Base-by-base conservation (phyloP, 2,329 filamentous ascomycete genomes). In the Ustilaginoidea virens region DNA sequence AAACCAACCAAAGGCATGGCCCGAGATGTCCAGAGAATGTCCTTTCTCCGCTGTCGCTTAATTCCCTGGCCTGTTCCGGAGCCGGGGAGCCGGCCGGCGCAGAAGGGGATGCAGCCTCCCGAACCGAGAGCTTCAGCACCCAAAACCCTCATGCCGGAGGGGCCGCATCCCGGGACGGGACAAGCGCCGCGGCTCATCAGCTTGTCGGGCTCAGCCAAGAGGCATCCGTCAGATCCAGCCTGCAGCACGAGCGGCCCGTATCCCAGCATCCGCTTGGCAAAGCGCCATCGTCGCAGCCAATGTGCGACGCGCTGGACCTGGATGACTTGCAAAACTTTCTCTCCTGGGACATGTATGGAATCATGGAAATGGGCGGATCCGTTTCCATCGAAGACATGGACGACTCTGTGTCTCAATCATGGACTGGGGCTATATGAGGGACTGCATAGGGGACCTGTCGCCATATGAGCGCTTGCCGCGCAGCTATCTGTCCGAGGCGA, bases 261-360 rank as follows among this genome's bases (percentile, higher is more conserved):
- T 36, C 39, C 8, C 27, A 42, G 15, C 39, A 42, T 16, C 34
- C 39, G 12, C 37, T 39, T 5, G 40, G 43, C 4, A 39, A 38
- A 10, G 27, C 33, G 8, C 28, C 36, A 10, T 26, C 37, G n/a
- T 30, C 38, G 12, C 36, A 44, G 11, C 39, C 42, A 11, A 52
- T 54, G 48, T 46, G 47, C 14, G 44, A 53, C 17, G 47, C 46
- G 16, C 44, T 56, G 4, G 53, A 55, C 29, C 37, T 55, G 8
- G 51, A 51, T 17, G 53, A 56, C 32, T 31, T 56, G 32, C 51
- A 55, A 29, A 54, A 47, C 32, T 55, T 53, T 23, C 29, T 55
- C 28, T 50, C 50, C 5, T 55, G 53, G 53, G 53, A 56, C 30
- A 50, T 56, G 48, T 52, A 54, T 27, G 52, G 52, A 13, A 52